These are phyloP conservation scores for Saccharum hybrid DNA, from an alignment of 202 grass and related monocot species.

Conservation along the genomic window DNA sequence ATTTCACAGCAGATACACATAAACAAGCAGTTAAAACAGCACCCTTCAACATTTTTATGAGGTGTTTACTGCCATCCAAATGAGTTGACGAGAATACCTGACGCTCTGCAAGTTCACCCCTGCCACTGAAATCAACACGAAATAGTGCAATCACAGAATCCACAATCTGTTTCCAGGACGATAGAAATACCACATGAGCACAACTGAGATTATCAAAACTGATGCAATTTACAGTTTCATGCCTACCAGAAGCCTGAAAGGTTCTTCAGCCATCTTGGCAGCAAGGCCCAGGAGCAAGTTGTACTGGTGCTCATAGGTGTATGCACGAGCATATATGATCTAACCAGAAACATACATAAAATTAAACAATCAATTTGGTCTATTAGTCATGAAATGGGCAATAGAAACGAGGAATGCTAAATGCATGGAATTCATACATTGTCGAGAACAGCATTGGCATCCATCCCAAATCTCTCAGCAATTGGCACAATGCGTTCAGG, in stretches of 20 bases:
- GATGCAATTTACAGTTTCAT: slow-evolving; percentile 6
- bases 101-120: slow-evolving; percentile 84
- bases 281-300: slow-evolving; percentile 92
- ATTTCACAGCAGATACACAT: slow-evolving; percentile 17
- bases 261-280: slow-evolving; percentile 98
- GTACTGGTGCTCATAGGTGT: slow-evolving; percentile 95
- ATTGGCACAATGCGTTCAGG: slow-evolving; percentile 94
- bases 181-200: slow-evolving; percentile 28
- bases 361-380: background rate
- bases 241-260: slow-evolving; percentile 86
- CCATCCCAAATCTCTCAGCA: slow-evolving; percentile 92
- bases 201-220: slow-evolving; percentile 11
- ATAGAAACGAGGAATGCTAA: background rate
- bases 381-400: slow-evolving; percentile 9
- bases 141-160: slow-evolving; percentile 94
- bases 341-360: slow-evolving; percentile 40
- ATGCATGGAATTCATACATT: slow-evolving; percentile 50
- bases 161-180: slow-evolving; percentile 63
- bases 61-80: slow-evolving; percentile 57
- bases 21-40: slow-evolving; percentile 32
- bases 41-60: background rate
- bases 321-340: slow-evolving; percentile 99
- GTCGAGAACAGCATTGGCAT: slow-evolving; percentile 78
- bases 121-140: slow-evolving; percentile 87
- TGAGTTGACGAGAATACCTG: slow-evolving; percentile 55